Conservation (phyloP, 352 stramenopile species). For the Phytophthora brassicae region DNA sequence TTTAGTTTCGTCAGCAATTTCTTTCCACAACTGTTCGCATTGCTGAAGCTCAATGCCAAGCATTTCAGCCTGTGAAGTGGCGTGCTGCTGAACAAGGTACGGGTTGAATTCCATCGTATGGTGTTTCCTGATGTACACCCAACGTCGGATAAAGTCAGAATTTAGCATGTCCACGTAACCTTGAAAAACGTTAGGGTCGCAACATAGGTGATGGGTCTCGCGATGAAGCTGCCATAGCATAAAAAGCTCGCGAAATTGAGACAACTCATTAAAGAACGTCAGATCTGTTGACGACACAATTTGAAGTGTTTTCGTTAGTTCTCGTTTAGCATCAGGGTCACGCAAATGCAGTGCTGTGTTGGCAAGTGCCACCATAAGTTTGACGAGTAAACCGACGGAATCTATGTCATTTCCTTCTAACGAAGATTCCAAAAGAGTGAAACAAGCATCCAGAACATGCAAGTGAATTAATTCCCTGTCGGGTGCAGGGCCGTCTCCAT, state of each 20-base stretch:
- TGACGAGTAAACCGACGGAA: slow-evolving; percentile 31
- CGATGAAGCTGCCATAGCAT: slow-evolving; percentile 65
- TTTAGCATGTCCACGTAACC: slow-evolving; percentile 29
- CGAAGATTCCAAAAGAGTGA: slow-evolving; percentile 39
- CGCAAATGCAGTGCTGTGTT: slow-evolving; percentile 43
- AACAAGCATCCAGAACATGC: slow-evolving; percentile 54
- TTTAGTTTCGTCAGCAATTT: slow-evolving; percentile 46
- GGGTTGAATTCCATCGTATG: slow-evolving; percentile 69
- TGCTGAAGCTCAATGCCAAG: slow-evolving; percentile 51
- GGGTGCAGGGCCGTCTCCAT: slow-evolving; percentile 6
- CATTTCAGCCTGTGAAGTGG: slow-evolving; percentile 46
- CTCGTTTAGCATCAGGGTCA: slow-evolving; percentile 21
- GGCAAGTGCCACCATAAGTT: slow-evolving; percentile 56
- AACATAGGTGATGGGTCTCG: slow-evolving; percentile 49
- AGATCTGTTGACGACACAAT: slow-evolving; percentile 81
- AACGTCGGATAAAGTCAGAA: slow-evolving; percentile 48
- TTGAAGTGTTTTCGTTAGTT: slow-evolving; percentile 68
- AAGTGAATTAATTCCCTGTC: slow-evolving; percentile 48
- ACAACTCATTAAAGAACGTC: slow-evolving; percentile 53
- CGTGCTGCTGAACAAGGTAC: slow-evolving; percentile 61
- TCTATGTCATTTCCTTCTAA: slow-evolving; percentile 32
- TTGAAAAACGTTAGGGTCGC: slow-evolving; percentile 32
- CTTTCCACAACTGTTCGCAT: slow-evolving; percentile 59
- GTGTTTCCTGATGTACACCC: slow-evolving; percentile 41
- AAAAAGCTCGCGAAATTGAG: slow-evolving; percentile 62